These are phyloP conservation scores for Trypanosoma avium DNA, from an alignment of 208 protist species.

Conservation along the genomic window DNA sequence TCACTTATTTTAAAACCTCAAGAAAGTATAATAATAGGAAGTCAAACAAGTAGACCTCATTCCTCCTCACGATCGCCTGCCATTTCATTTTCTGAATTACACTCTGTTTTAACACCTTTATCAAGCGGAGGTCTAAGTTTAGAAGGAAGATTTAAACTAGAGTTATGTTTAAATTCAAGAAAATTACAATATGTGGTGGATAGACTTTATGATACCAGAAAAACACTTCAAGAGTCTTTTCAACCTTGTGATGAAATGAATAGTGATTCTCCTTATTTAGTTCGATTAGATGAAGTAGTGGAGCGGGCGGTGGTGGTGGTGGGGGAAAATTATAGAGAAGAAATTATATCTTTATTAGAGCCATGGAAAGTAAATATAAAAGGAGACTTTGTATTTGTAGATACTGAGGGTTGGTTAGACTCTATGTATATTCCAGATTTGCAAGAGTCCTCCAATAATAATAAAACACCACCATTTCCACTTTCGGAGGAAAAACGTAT, in stretches of 20 bases:
- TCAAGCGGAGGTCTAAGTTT: background rate
- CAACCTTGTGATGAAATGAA: background rate
- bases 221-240: slow-evolving; percentile 21
- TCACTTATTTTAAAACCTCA: too few species aligned
- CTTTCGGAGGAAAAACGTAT: slow-evolving; percentile 22
- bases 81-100: too few species aligned
- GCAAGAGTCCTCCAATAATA: too few species aligned
- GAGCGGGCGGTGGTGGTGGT: background rate
- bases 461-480: slow-evolving; percentile 12
- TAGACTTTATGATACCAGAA: slow-evolving; percentile 35
- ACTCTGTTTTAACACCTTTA: too few species aligned
- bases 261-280: background rate
- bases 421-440: slow-evolving; percentile 10
- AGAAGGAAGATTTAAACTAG: slow-evolving; percentile 11
- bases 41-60: too few species aligned
- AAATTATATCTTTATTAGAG: slow-evolving; percentile 3
- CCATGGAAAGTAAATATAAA: background rate
- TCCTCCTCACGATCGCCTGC: too few species aligned
- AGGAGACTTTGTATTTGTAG: slow-evolving; percentile 7
- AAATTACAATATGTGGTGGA: slow-evolving; percentile 38
- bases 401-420: slow-evolving; percentile 22
- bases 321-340: slow-evolving; percentile 1
- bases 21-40: too few species aligned
- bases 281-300: slow-evolving; percentile 9
- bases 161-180: background rate